These are phyloP conservation scores for Ustilago bromivora DNA, from an alignment of 1,284 basidiomycete genomes.

Conservation along the genomic window DNA sequence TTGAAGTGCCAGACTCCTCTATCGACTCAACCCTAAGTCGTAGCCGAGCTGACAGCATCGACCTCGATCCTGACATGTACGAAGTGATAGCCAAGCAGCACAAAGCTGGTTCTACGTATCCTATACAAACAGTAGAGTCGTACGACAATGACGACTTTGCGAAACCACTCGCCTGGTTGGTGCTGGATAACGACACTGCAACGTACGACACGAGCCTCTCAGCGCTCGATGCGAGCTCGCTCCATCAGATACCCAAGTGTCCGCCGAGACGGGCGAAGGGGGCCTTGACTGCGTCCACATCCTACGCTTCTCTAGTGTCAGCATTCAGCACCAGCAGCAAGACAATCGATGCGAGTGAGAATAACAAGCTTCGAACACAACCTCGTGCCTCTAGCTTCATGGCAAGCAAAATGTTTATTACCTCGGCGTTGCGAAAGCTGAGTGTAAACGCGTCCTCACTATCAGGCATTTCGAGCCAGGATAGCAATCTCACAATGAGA, in stretches of 20 bases:
- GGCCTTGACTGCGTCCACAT: not conserved
- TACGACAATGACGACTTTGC: not conserved
- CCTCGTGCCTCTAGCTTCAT: not conserved
- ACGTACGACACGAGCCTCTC: not conserved
- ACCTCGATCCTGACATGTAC: constrained; percentile 12
- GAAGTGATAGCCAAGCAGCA: not conserved
- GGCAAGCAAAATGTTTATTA: constrained; percentile 3
- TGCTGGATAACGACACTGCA: not conserved
- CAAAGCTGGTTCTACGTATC: not conserved
- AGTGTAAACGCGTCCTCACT: not conserved
- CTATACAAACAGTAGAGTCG: not conserved
- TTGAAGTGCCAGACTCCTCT: not conserved
- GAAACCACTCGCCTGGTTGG: not conserved
- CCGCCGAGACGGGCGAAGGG: not conserved
- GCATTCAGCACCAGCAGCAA: constrained; percentile 1
- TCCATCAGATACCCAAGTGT: not conserved
- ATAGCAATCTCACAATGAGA: not conserved
- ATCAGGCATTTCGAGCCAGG: not conserved
- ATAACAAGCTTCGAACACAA: not conserved
- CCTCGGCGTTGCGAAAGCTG: constrained; percentile 12
- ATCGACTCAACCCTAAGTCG: not conserved
- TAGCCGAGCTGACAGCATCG: constrained; percentile 29
- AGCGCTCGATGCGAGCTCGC: not conserved
- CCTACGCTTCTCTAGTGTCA: not conserved
- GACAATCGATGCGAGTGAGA: not conserved